Evolutionary conservation across 139 green algal genomes (phyloP).

Genomic region (Limnomonas spitsbergensis): DNA sequence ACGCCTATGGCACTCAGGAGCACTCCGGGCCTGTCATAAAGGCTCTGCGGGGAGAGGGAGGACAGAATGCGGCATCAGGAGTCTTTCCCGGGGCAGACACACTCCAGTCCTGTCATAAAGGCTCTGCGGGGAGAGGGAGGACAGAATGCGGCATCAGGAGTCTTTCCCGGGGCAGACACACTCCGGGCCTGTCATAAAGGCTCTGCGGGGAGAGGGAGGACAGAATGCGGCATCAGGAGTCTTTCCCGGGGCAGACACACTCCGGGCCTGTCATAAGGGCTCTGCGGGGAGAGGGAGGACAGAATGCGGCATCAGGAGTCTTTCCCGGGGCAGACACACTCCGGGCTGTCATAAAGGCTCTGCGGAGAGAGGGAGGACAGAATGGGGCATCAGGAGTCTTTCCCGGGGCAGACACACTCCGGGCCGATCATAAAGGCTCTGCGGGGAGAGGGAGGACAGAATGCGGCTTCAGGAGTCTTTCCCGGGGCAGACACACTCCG

Average conservation of each 20-base stretch:
- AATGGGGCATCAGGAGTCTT: too few species aligned
- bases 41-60: neutral
- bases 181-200: neutral
- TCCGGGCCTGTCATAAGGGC: neutral
- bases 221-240: neutral
- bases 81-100: too few species aligned
- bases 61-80: neutral
- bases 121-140: neutral
- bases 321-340: too few species aligned
- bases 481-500: too few species aligned
- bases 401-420: too few species aligned
- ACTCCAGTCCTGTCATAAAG: neutral
- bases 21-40: neutral
- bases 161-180: too few species aligned
- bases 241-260: too few species aligned
- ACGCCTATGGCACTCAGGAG: slow-evolving; percentile 3
- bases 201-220: neutral
- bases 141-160: neutral
- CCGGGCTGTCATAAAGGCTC: neutral
- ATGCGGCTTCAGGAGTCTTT: too few species aligned
- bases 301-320: too few species aligned
- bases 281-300: neutral
- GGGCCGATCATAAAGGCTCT: neutral
- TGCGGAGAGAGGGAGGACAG: neutral
- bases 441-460: neutral